A percentile compares a stretch with the other conserved stretches of the same genome.
Evolutionary conservation across 148 eudicot genomes (phyloP).

Genomic region (Mesembryanthemum crystallinum): DNA sequence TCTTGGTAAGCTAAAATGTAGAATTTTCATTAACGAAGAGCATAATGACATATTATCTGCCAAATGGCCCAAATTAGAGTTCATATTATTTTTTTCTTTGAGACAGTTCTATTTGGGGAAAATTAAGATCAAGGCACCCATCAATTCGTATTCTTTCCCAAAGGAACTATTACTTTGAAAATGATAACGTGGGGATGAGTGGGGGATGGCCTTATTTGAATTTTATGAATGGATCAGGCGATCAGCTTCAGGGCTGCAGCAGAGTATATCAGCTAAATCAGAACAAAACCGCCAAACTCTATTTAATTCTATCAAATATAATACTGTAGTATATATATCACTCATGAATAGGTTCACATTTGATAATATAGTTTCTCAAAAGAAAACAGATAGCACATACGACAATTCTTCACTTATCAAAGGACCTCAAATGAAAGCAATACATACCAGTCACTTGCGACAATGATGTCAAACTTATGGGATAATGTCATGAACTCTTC

Average conservation of each 20-base stretch:
- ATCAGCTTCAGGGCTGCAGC: slow-evolving; percentile 1
- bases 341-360: slow-evolving; percentile 1
- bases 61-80: not conserved
- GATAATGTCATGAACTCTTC: slow-evolving; percentile 36
- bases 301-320: not conserved
- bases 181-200: too few relatives aligned
- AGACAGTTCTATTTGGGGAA: not conserved
- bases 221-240: not conserved
- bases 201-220: not conserved
- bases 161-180: not conserved
- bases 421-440: slow-evolving; percentile 2
- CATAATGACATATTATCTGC: not conserved
- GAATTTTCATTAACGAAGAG: not conserved
- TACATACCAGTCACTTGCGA: slow-evolving; percentile 91
- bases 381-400: not conserved
- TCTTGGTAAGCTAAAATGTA: not conserved
- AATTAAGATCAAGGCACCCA: not conserved
- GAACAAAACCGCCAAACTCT: not conserved
- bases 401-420: not conserved
- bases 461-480: slow-evolving; percentile 58
- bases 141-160: not conserved
- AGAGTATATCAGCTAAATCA: slow-evolving; percentile 2
- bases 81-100: not conserved
- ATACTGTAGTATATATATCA: too few relatives aligned
- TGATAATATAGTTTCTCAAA: not conserved